Evolutionary conservation across 108 stramenopile species (phyloP).

Genomic region (Epipyxis sp.): DNA sequence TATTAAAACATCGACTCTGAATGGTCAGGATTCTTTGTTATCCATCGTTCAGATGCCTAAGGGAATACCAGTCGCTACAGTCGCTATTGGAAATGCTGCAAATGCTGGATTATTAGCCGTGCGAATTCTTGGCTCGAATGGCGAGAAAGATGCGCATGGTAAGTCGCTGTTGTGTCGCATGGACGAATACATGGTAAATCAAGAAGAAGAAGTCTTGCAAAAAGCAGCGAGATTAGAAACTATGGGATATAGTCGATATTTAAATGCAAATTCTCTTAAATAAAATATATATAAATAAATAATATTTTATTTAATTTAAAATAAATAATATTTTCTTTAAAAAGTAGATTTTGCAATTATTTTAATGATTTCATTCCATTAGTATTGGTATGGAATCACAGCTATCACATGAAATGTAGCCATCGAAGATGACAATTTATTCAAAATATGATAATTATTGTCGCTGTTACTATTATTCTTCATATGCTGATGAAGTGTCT

Average conservation of each 20-base stretch:
- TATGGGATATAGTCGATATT: constrained; percentile 48
- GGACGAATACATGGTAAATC: constrained; percentile 41
- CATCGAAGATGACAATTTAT: too few species aligned
- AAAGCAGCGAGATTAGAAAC: constrained; percentile 53
- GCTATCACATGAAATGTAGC: too few species aligned
- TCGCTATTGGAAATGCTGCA: constrained; percentile 43
- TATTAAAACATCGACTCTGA: constrained; percentile 92
- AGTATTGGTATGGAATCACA: too few species aligned
- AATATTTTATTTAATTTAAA: neutral
- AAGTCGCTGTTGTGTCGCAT: neutral
- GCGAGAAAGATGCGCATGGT: too few species aligned
- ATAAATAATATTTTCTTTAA: too few species aligned
- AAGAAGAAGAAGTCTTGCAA: constrained; percentile 47
- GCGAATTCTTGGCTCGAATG: constrained; percentile 78
- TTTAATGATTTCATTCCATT: too few species aligned
- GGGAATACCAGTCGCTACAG: constrained; percentile 97
- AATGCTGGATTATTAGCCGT: constrained; percentile 96
- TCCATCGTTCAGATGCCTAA: constrained; percentile 99
- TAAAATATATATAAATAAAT: neutral
- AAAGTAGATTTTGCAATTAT: too few species aligned
- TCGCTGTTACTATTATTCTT: too few species aligned
- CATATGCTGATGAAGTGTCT: too few species aligned
- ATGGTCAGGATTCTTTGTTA: constrained; percentile 90
- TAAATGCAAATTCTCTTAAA: constrained; percentile 33
- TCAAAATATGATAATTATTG: too few species aligned